These are phyloP conservation scores for Incumbomyces delicatus DNA, from an alignment of 2,329 filamentous ascomycete genomes.

Conservation along the genomic window DNA sequence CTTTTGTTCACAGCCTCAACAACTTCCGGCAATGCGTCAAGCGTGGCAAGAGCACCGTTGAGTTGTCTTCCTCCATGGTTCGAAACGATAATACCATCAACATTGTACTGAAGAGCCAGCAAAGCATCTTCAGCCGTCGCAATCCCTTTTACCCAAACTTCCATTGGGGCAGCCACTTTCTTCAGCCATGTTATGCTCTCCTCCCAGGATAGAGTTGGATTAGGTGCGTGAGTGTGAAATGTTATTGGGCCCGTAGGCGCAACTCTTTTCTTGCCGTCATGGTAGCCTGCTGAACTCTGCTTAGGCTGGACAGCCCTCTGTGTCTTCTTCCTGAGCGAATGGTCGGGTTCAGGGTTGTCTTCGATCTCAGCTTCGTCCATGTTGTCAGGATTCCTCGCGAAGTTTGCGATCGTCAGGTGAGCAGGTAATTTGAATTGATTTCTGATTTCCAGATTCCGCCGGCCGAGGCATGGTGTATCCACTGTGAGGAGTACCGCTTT, in stretches of 20 bases:
- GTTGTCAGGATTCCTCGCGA: constrained; percentile 33
- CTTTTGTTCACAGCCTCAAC: constrained; percentile 19
- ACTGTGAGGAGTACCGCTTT: constrained; percentile 44
- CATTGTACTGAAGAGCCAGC: constrained; percentile 26
- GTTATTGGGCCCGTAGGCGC: constrained; percentile 79
- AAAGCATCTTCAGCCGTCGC: constrained; percentile 27
- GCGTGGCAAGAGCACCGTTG: constrained; percentile 29
- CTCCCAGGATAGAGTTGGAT: constrained; percentile 52
- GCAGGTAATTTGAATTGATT: constrained; percentile 19
- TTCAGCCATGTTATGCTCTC: constrained; percentile 17
- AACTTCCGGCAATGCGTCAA: constrained; percentile 27
- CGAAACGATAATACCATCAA: constrained; percentile 30
- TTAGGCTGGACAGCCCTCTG: background rate
- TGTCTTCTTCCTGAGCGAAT: background rate
- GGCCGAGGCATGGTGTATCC: constrained; percentile 43
- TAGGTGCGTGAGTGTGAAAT: constrained; percentile 93
- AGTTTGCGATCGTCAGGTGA: constrained; percentile 18
- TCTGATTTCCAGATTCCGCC: constrained; percentile 18
- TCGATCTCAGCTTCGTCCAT: constrained; percentile 42
- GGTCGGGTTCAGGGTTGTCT: background rate
- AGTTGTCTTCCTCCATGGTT: constrained; percentile 33
- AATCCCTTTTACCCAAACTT: constrained; percentile 20
- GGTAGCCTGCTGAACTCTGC: constrained; percentile 9
- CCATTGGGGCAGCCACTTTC: constrained; percentile 10
- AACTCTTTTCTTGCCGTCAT: constrained; percentile 10